A percentile compares a stretch with the other conserved stretches of the same genome.
These are phyloP conservation scores for Globisporangium cederbergense DNA, from an alignment of 352 stramenopile genomes.

Conservation along the genomic window DNA sequence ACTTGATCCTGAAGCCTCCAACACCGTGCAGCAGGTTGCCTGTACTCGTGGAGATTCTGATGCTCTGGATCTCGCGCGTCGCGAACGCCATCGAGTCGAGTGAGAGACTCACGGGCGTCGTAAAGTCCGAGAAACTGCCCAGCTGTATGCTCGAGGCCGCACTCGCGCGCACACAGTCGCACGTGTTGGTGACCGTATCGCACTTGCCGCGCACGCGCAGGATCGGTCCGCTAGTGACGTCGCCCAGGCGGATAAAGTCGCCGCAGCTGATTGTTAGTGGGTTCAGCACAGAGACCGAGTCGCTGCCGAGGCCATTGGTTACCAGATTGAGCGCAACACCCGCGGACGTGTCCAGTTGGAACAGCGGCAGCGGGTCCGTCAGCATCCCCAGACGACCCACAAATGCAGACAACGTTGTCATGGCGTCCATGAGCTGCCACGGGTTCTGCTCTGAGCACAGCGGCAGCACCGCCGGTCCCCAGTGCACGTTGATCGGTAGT, in stretches of 20 bases:
- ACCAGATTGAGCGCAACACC: slow-evolving; percentile 40
- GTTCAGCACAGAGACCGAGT: slow-evolving; percentile 29
- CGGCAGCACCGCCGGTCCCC: slow-evolving; percentile 62
- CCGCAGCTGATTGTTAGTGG: slow-evolving; percentile 50
- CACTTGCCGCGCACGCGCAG: slow-evolving; percentile 74
- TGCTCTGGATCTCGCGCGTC: slow-evolving; percentile 70
- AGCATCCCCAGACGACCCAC: slow-evolving; percentile 26
- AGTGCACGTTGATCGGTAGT: slow-evolving; percentile 49
- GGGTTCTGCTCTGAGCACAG: slow-evolving; percentile 48
- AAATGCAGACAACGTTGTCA: slow-evolving; percentile 24
- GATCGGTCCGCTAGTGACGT: slow-evolving; percentile 35
- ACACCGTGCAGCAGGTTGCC: slow-evolving; percentile 37
- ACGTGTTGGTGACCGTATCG: slow-evolving; percentile 23
- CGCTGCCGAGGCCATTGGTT: slow-evolving; percentile 22
- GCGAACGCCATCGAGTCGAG: slow-evolving; percentile 33
- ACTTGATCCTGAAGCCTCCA: slow-evolving; percentile 89
- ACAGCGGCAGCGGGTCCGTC: slow-evolving; percentile 48
- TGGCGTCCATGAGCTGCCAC: slow-evolving; percentile 38
- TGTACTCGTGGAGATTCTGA: slow-evolving; percentile 36
- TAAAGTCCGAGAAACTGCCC: slow-evolving; percentile 38
- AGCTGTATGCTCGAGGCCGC: slow-evolving; percentile 39
- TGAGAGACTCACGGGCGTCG: slow-evolving; percentile 39
- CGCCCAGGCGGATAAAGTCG: slow-evolving; percentile 64
- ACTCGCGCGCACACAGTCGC: slow-evolving; percentile 31
- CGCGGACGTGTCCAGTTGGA: slow-evolving; percentile 49